Evolutionary conservation across 345 rosid species (phyloP).

Genomic region (Diplotaxis tenuifolia): DNA sequence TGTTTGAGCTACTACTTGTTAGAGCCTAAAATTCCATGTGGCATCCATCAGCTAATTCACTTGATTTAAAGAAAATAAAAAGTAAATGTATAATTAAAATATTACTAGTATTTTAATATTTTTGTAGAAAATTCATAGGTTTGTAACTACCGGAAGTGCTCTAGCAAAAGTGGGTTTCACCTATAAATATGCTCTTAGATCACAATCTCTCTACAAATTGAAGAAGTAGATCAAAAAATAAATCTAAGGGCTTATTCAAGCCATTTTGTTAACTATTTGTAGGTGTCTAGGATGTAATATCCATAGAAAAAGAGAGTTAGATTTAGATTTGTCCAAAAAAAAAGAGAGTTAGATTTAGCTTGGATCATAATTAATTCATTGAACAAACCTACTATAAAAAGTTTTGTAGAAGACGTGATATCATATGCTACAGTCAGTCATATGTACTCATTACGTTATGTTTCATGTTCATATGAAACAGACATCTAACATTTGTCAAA

Average conservation of each 20-base stretch:
- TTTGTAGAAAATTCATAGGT: too few species aligned
- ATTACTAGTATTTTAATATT: too few species aligned
- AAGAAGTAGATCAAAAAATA: neutral
- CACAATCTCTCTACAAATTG: neutral
- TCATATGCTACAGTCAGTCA: too few species aligned
- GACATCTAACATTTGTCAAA: conserved; percentile 27
- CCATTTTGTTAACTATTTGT: neutral
- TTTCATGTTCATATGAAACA: conserved; percentile 9
- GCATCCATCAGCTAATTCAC: too few species aligned
- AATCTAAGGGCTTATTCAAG: neutral
- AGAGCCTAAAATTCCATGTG: too few species aligned
- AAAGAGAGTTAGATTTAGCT: neutral
- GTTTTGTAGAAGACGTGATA: neutral
- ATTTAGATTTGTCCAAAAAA: too few species aligned
- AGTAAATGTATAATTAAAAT: too few species aligned
- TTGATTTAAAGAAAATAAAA: too few species aligned
- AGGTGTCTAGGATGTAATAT: neutral
- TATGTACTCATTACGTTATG: conserved; percentile 9
- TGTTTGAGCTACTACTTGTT: too few species aligned
- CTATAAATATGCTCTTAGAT: too few species aligned
- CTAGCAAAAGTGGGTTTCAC: too few species aligned
- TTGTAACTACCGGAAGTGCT: too few species aligned
- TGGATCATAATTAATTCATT: neutral
- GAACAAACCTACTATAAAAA: neutral
- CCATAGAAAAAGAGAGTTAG: neutral